These are phyloP conservation scores for Populus deltoides DNA, from an alignment of 345 rosid genomes.

Conservation along the genomic window DNA sequence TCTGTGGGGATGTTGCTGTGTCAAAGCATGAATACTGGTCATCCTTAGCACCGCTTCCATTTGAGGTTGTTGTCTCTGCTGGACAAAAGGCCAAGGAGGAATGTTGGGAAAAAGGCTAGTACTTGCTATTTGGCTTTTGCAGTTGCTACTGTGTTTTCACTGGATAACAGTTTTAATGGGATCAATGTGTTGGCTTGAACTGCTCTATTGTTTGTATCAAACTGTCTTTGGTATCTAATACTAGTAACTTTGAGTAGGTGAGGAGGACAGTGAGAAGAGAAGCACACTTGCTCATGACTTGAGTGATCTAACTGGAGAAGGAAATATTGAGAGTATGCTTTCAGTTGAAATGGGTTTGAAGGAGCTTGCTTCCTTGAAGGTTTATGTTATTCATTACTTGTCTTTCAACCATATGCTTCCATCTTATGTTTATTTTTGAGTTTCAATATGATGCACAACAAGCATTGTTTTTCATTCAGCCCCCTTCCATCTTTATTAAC, in stretches of 20 bases:
- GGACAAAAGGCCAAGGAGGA: constrained; percentile 94
- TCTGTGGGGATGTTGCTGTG: constrained; percentile 80
- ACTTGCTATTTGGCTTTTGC: constrained; percentile 9
- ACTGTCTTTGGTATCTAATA: neutral
- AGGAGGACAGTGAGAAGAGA: constrained; percentile 27
- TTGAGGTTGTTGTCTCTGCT: constrained; percentile 69
- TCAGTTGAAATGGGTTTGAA: constrained; percentile 96
- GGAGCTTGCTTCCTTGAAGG: constrained; percentile 91
- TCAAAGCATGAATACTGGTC: constrained; percentile 91
- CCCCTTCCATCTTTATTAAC: neutral
- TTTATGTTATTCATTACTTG: constrained; percentile 22
- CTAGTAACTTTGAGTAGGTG: constrained; percentile 14
- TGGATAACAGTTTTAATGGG: neutral
- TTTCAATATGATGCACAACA: neutral
- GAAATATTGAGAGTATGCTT: constrained; percentile 97
- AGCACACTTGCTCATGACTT: constrained; percentile 48
- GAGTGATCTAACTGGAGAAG: constrained; percentile 85
- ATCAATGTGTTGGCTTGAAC: constrained; percentile 1
- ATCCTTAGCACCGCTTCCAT: constrained; percentile 93
- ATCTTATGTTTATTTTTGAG: neutral
- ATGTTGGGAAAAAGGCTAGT: constrained; percentile 69
- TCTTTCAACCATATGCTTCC: neutral
- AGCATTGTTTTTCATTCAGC: neutral
- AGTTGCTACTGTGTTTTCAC: neutral
- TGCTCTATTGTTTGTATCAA: neutral